phyloP scores from a whole-genome alignment of 2,329 filamentous ascomycete genomes.

The Aquanectria penicillioides region DNA sequence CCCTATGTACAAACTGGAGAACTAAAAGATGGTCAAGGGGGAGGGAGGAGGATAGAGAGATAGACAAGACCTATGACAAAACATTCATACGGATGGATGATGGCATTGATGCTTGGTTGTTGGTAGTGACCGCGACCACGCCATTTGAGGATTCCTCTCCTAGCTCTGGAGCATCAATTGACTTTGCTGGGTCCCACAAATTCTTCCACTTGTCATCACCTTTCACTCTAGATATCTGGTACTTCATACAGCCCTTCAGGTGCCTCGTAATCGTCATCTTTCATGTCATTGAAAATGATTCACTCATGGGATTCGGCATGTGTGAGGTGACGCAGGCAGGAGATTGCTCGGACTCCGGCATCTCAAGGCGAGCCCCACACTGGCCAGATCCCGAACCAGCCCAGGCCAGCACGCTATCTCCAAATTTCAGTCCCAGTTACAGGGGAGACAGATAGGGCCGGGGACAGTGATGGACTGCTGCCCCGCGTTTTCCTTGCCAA shows the following conservation, averaged over 20 bases:
- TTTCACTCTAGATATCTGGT: no score
- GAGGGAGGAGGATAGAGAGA: constrained; percentile 3
- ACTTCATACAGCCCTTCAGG: no score
- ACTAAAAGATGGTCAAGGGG: constrained; percentile 8
- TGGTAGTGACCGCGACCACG: no score
- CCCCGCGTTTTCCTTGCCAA: no score
- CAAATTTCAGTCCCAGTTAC: background rate
- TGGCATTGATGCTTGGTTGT: background rate
- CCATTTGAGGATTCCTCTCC: no score
- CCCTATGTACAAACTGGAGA: constrained; percentile 34
- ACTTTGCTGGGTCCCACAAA: no score
- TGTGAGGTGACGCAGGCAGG: background rate
- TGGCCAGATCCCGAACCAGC: constrained; percentile 7
- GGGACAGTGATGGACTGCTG: no score
- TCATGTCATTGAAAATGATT: no score
- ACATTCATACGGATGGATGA: no score
- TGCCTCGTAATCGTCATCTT: no score
- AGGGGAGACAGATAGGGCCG: background rate
- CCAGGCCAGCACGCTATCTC: background rate
- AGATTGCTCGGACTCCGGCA: constrained; percentile 26
- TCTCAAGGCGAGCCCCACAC: constrained; percentile 4
- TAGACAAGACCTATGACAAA: constrained; percentile 17
- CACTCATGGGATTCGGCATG: constrained; percentile 3
- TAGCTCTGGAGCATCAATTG: background rate
- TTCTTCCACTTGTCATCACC: no score